A percentile compares a stretch with the other conserved stretches of the same genome.
Evolutionary conservation across 169 alveolate species (phyloP).

Genomic region (Plasmodium vinckei): DNA sequence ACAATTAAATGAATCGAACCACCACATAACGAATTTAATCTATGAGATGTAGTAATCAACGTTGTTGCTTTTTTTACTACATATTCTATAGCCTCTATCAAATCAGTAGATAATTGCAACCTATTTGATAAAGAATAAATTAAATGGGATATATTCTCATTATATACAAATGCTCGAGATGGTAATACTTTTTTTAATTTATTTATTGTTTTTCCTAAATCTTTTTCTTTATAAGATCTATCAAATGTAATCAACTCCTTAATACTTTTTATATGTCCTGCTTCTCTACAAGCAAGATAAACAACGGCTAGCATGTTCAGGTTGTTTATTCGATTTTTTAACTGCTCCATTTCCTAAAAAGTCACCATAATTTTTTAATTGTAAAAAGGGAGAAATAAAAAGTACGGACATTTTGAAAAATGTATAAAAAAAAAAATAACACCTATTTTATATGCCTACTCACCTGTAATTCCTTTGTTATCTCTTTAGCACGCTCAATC

Average conservation of each 20-base stretch:
- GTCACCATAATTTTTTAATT: no score
- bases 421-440: no score
- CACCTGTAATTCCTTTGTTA: constrained; percentile 84
- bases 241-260: constrained; percentile 89
- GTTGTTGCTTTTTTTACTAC: constrained; percentile 85
- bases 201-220: constrained; percentile 90
- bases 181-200: constrained; percentile 89
- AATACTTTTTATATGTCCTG: constrained; percentile 89
- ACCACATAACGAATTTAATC: constrained; percentile 89
- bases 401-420: no score
- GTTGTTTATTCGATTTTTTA: constrained; percentile 80
- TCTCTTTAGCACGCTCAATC: constrained; percentile 89
- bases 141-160: constrained; percentile 86
- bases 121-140: constrained; percentile 85
- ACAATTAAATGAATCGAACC: constrained; percentile 86
- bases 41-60: constrained; percentile 84
- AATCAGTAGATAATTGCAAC: constrained; percentile 79
- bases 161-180: constrained; percentile 83
- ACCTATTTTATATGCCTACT: not conserved
- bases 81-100: constrained; percentile 84
- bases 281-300: constrained; percentile 92
- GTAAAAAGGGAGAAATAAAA: no score
- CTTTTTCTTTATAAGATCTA: constrained; percentile 87
- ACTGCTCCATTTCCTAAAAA: constrained; percentile 77
- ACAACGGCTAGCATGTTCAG: constrained; percentile 88